Conservation (phyloP, 768 basidiomycete genomes). For the Fibroporia radiculosa region DNA sequence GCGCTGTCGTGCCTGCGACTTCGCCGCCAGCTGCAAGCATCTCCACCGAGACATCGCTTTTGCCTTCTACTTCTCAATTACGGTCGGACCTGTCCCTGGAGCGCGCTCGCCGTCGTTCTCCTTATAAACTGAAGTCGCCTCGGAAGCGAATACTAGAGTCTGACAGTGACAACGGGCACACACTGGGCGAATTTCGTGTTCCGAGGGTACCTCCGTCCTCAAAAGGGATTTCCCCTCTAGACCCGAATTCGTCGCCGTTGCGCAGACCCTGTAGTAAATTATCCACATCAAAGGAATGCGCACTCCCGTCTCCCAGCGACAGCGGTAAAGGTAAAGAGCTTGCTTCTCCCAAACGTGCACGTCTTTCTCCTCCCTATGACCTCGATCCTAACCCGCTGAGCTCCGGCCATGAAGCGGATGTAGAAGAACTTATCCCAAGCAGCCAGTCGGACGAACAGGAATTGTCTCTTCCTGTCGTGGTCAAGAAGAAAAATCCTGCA, state of each 20-base stretch:
- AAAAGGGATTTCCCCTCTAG: not conserved
- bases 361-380: conserved; percentile 25
- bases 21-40: not conserved
- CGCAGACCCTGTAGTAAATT: not conserved
- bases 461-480: conserved; percentile 28
- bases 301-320: not conserved
- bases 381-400: conserved; percentile 4
- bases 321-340: not conserved
- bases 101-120: not conserved
- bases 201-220: not conserved
- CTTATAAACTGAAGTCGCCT: conserved; percentile 1
- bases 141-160: conserved; percentile 3
- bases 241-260: not conserved
- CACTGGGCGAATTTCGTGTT: not conserved
- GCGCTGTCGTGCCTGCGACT: not conserved
- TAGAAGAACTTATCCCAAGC: conserved; percentile 42
- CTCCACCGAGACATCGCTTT: not conserved
- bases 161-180: not conserved
- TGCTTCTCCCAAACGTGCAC: conserved; percentile 28
- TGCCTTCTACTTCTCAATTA: not conserved
- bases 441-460: conserved; percentile 66
- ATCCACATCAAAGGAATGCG: not conserved
- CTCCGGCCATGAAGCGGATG: conserved; percentile 15
- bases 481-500: conserved; percentile 16
- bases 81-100: too few species aligned